Evolutionary conservation across 2,329 filamentous ascomycete species (phyloP).

Genomic region (Diplodia mutila): DNA sequence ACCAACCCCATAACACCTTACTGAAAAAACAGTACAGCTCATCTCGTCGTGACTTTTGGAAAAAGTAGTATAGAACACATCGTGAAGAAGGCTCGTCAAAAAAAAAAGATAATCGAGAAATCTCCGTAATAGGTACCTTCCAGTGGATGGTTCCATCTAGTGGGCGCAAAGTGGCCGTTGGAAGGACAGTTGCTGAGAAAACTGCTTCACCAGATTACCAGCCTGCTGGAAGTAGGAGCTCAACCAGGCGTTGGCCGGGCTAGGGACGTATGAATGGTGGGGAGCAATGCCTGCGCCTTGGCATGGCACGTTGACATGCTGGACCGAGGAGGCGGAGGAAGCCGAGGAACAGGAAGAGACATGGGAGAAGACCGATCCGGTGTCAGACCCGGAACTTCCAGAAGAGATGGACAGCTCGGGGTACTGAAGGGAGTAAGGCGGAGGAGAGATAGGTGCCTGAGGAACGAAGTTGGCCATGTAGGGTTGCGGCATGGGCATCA

Average conservation of each 20-base stretch:
- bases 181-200: constrained; percentile 38
- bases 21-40: constrained; percentile 30
- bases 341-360: constrained; percentile 38
- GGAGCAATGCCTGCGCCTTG: constrained; percentile 10
- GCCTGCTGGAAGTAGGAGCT: constrained; percentile 45
- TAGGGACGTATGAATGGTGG: constrained; percentile 43
- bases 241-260: constrained; percentile 43
- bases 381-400: constrained; percentile 45
- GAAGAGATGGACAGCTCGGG: constrained; percentile 38
- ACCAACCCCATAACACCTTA: constrained; percentile 26
- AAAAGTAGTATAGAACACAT: constrained; percentile 37
- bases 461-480: constrained; percentile 39
- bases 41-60: constrained; percentile 45
- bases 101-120: constrained; percentile 26
- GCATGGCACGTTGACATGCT: constrained; percentile 12
- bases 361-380: constrained; percentile 46
- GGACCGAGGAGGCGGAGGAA: constrained; percentile 19
- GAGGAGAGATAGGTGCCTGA: constrained; percentile 37
- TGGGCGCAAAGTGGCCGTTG: constrained; percentile 45
- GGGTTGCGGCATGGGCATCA: constrained; percentile 34
- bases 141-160: constrained; percentile 30
- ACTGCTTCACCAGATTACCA: constrained; percentile 45
- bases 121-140: constrained; percentile 25
- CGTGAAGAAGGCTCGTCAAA: constrained; percentile 35
- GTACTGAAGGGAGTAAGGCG: constrained; percentile 31